phyloP scores from a whole-genome alignment of 2,329 filamentous ascomycete genomes.

The Clonostachys sp. region DNA sequence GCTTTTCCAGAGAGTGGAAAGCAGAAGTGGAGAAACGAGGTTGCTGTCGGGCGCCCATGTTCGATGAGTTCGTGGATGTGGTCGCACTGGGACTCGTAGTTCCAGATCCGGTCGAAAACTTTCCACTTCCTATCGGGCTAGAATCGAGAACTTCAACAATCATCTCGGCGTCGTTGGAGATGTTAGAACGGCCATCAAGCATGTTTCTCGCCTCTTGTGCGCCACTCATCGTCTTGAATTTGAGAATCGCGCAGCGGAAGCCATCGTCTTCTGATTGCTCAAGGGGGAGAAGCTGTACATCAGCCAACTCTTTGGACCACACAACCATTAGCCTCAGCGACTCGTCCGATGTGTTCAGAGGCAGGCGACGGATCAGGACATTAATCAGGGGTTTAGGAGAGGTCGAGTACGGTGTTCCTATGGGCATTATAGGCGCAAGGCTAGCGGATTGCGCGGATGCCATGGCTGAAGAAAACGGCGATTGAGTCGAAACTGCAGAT shows the following conservation, averaged over 20 bases:
- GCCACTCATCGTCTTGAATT: constrained; percentile 46
- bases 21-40: constrained; percentile 54
- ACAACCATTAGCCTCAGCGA: constrained; percentile 52
- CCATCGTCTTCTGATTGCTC: constrained; percentile 44
- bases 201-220: constrained; percentile 53
- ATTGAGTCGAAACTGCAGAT: constrained; percentile 19
- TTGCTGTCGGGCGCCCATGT: constrained; percentile 41
- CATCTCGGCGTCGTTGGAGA: constrained; percentile 44
- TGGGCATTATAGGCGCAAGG: constrained; percentile 31
- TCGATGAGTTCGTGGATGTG: constrained; percentile 27
- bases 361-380: constrained; percentile 50
- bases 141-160: constrained; percentile 49
- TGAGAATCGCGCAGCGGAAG: constrained; percentile 46
- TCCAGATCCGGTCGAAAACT: constrained; percentile 7
- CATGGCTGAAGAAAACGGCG: constrained; percentile 24
- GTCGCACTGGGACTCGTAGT: constrained; percentile 10
- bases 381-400: constrained; percentile 22
- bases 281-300: constrained; percentile 43
- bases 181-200: constrained; percentile 50
- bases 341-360: constrained; percentile 47
- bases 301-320: constrained; percentile 50
- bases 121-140: not conserved
- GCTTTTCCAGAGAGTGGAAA: constrained; percentile 57
- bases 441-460: constrained; percentile 24
- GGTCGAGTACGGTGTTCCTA: constrained; percentile 30